Evolutionary conservation across 2,329 filamentous ascomycete species (phyloP), one percentile per base, ranked within the genome.

Genomic region (Aspergillus thermomutatus): DNA sequence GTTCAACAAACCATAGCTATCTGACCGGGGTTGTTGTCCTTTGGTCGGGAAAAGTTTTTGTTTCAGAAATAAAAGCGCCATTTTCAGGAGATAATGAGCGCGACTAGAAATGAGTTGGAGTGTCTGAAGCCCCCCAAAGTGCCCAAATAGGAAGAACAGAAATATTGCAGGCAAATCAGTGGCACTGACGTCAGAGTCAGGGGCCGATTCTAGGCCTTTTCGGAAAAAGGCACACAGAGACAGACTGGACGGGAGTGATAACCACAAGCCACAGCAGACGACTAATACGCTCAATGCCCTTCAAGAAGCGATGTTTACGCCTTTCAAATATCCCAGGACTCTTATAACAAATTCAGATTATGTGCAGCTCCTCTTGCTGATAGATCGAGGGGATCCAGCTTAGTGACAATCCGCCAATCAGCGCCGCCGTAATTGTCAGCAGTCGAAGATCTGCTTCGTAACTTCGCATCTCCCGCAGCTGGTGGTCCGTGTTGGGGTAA

Each of bases 31-130:
- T 62, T 59, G 43, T 65, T 60, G 50, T 64, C 56, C 56, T 49
- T 58, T 26, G 47, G 58, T 28, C 1, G 72, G 70, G 46, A 74
- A 74, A 27, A 75, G 59, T 50, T 70, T 74, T 49, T 72, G 66
- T 56, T 73, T 75, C 58, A 75, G 45, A 50, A 74, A 75, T 21
- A 73, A 58, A n/a, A 75, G 61, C n/a, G 72, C 72, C 72, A 75
- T 75, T 26, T 37, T 64, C 49, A 5, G n/a, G 25, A 21, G 31
- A 19, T 27, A 10, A 37, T 55, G 17, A 11, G 17, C 41, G 3
- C 34, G 23, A 47, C 23, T 4, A 3, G 8, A 26, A 26, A 23
- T 14, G 21, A 7, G 31, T 6, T 11, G 19, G 19, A 25, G 31
- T 41, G 28, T 49, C 34, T 48, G 45, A 47, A 57, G 47, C 17